Evolutionary conservation across 257 asterid species (phyloP), one percentile per base, ranked within the genome.

Genomic region (Solanum virginianum): DNA sequence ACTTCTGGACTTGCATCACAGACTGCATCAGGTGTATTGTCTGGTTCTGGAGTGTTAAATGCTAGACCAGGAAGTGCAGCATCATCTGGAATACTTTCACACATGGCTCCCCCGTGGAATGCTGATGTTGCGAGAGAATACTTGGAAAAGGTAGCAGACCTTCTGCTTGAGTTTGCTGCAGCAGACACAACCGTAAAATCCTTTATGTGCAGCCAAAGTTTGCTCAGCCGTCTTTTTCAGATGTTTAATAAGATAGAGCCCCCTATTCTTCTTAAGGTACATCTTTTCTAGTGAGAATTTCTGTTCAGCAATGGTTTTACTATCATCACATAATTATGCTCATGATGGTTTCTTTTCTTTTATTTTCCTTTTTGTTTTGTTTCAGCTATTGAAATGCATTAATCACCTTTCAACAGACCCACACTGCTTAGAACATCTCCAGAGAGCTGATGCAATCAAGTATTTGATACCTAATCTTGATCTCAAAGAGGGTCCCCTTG

Each of bases 51-150:
- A 86, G 97, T 95, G 89, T 85, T 97, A 85, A 94, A 95, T 91
- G 99, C 97, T 88, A 94, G 98, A 89, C 95, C 98, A 36, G 99
- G 98, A 80, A 97, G 99, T 87, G 96, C 99, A 8, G 89, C 98
- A 70, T 95, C 99, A 55, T 97, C 99, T 56, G 99, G 98, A 84
- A 88, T 94, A 47, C 98, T 93, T 80, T 91, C 98, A 77, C 96
- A 94, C 86, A 89, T 91, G 97, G 98, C 89, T 69, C 90, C 97
- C 26, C 95, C 99, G 69, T 97, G 96, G 98, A 97, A 94, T 90
- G 98, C 90, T 89, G 98, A 97, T 87, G 94, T 94, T 88, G 98
- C 98, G 53, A 91, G 93, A 89, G 99, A 95, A 88, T 97, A 97
- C 91, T 90, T 97, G 84, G 98, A 93, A 82, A 97, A 95, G 90